These are phyloP conservation scores for Microsporum audouinii DNA, from an alignment of 2,329 filamentous ascomycete species.

Conservation along the genomic window DNA sequence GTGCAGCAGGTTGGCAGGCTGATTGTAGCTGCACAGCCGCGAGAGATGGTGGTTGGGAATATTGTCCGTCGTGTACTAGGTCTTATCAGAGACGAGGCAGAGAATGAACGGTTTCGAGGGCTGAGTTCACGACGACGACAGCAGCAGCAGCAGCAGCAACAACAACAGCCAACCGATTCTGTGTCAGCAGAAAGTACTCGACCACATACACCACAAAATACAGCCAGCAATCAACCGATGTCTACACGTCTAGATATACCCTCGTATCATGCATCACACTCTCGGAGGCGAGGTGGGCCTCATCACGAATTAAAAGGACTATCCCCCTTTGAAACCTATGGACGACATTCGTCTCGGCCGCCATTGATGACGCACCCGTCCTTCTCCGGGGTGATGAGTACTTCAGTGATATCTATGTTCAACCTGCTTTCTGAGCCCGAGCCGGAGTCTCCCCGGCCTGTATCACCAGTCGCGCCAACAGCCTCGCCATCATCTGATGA, in stretches of 20 bases:
- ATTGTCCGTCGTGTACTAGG: slow-evolving; percentile 83
- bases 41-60: slow-evolving; percentile 87
- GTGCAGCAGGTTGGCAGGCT: slow-evolving; percentile 68
- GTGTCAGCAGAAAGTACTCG: slow-evolving; percentile 40
- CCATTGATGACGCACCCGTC: slow-evolving; percentile 21
- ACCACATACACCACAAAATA: slow-evolving; percentile 28
- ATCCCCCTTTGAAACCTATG: slow-evolving; percentile 14
- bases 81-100: slow-evolving; percentile 81
- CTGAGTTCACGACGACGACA: slow-evolving; percentile 32
- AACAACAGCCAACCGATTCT: slow-evolving; percentile 41
- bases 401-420: slow-evolving; percentile 63
- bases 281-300: not conserved
- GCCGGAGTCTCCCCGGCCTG: slow-evolving; percentile 32
- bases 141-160: not conserved
- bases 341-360: slow-evolving; percentile 40
- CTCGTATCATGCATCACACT: not conserved
- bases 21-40: slow-evolving; percentile 71
- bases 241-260: not conserved
- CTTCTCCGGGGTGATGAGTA: slow-evolving; percentile 29
- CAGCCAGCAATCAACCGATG: not conserved
- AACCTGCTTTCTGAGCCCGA: slow-evolving; percentile 65
- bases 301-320: not conserved
- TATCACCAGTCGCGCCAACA: slow-evolving; percentile 25
- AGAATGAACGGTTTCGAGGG: slow-evolving; percentile 61
- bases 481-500: slow-evolving; percentile 21